Evolutionary conservation across 1,284 basidiomycete genomes (phyloP).

Genomic region (Gymnopus androsaceus): DNA sequence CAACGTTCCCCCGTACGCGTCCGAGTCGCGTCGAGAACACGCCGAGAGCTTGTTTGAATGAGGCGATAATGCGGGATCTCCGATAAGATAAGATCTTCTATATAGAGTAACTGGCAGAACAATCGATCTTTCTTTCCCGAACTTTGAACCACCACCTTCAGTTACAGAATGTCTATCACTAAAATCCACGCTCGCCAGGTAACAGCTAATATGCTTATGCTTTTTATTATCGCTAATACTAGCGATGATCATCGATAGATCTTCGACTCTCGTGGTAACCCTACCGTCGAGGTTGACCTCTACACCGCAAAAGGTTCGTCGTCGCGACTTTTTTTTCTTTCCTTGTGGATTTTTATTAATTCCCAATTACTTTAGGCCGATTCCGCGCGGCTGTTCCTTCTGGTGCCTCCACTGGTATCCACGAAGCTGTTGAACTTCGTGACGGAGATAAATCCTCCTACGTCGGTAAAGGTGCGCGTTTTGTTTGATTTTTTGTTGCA

Average conservation of each 20-base stretch:
- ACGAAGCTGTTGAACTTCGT: conserved; percentile 98
- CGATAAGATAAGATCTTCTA: too few relatives aligned
- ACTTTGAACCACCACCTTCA: conserved; percentile 33
- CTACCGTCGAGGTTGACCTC: conserved; percentile 95
- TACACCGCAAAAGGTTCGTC: conserved; percentile 76
- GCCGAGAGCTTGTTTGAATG: too few relatives aligned
- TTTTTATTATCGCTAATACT: neutral
- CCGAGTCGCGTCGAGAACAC: too few relatives aligned
- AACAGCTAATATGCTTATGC: conserved; percentile 13
- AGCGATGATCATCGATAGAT: conserved; percentile 57
- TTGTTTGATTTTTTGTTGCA: neutral
- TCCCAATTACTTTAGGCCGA: conserved; percentile 57
- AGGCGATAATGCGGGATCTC: too few relatives aligned
- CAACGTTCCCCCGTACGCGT: too few relatives aligned
- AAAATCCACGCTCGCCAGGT: conserved; percentile 91
- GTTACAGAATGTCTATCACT: conserved; percentile 75
- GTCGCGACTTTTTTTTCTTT: too few relatives aligned
- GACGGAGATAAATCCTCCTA: conserved; percentile 94
- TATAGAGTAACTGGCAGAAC: too few relatives aligned
- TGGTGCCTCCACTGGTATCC: conserved; percentile 96
- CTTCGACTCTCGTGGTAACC: conserved; percentile 96
- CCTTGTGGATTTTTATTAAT: neutral
- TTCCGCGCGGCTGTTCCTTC: conserved; percentile 97
- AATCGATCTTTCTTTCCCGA: conserved; percentile 28
- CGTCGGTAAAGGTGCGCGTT: conserved; percentile 85